Percentiles rank a stretch among this genome's conserved stretches.
These are phyloP conservation scores for Sequoiadendron giganteum DNA, from an alignment of 75 land plant genomes.

Conservation along the genomic window DNA sequence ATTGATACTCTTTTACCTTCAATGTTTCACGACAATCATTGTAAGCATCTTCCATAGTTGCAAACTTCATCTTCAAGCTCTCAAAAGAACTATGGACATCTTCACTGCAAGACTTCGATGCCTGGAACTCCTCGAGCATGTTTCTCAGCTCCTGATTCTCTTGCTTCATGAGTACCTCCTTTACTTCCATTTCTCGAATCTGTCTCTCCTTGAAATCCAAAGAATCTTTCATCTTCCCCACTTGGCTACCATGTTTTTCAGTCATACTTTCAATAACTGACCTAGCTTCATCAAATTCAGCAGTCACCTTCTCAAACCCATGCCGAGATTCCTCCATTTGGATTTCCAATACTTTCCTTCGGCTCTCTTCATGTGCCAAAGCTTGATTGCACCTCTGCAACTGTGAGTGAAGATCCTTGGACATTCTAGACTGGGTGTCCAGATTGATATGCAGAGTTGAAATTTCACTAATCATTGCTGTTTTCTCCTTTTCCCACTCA, in stretches of 20 bases:
- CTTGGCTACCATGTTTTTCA: conserved; percentile 39
- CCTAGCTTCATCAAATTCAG: conserved; percentile 44
- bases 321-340: conserved; percentile 45
- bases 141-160: conserved; percentile 50
- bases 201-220: conserved; percentile 42
- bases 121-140: conserved; percentile 52
- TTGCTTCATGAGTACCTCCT: conserved; percentile 30
- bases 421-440: conserved; percentile 41
- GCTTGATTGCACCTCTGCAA: conserved; percentile 63
- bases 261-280: conserved; percentile 43
- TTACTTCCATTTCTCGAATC: conserved; percentile 47
- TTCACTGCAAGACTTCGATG: conserved; percentile 32
- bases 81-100: conserved; percentile 30
- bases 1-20: conserved; percentile 36
- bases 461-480: conserved; percentile 28
- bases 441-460: conserved; percentile 33
- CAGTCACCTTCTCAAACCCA: conserved; percentile 38
- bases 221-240: conserved; percentile 43
- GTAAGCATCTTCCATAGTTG: conserved; percentile 39
- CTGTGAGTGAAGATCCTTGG: conserved; percentile 27
- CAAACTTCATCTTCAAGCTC: conserved; percentile 37
- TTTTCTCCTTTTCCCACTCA: conserved; percentile 59
- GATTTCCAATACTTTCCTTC: conserved; percentile 56
- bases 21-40: conserved; percentile 26
- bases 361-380: conserved; percentile 64